A percentile compares a stretch with the other conserved stretches of the same genome.
Conservation (phyloP, 306 rosid genomes). For the Malus sieversii region DNA sequence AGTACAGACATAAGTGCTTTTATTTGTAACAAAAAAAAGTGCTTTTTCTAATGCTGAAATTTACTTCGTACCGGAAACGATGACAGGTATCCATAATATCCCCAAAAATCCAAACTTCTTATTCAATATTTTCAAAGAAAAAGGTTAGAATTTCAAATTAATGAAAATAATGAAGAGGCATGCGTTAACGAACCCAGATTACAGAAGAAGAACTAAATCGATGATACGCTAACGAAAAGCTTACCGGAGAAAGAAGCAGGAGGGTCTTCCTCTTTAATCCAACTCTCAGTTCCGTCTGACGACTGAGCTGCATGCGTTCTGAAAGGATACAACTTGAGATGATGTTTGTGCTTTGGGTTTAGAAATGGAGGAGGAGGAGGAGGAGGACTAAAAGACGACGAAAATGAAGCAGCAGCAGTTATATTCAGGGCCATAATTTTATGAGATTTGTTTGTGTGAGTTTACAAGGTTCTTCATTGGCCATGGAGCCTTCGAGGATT, state of each 20-base stretch:
- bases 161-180: too few species aligned
- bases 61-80: background rate
- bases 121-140: background rate
- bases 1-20: background rate
- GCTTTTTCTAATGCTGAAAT: background rate
- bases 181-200: too few species aligned
- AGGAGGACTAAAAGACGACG: constrained; percentile 1
- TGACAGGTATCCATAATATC: background rate
- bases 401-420: constrained; percentile 23
- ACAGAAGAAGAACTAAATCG: background rate
- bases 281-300: constrained; percentile 50
- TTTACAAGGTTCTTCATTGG: background rate
- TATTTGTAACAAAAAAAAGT: background rate
- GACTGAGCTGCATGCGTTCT: constrained; percentile 37
- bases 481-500: constrained; percentile 8
- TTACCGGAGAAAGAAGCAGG: constrained; percentile 48
- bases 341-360: constrained; percentile 27
- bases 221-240: background rate
- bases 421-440: constrained; percentile 61
- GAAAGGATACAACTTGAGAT: constrained; percentile 29
- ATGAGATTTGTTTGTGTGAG: background rate
- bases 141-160: background rate
- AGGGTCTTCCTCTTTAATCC: constrained; percentile 41
- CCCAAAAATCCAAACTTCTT: background rate
- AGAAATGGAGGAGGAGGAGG: constrained; percentile 17